phyloP scores from a whole-genome alignment of 2,329 filamentous ascomycete species.

The Drechslerella coelobrocha region DNA sequence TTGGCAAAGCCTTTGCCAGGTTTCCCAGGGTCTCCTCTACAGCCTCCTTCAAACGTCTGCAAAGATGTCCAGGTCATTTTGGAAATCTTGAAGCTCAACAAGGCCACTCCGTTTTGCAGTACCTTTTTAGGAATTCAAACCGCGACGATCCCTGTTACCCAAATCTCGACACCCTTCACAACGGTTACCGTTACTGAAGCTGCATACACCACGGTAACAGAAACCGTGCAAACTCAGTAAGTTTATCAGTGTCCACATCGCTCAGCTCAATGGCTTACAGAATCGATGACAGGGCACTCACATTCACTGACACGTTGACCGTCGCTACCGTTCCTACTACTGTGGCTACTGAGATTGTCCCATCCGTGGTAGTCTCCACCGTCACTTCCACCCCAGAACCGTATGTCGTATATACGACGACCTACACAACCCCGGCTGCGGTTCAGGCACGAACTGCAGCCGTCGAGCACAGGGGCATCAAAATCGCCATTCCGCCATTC shows the following conservation, averaged over 20 bases:
- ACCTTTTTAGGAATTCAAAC: conserved; percentile 27
- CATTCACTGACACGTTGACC: conserved; percentile 14
- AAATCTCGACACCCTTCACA: not conserved
- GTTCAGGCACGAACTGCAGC: conserved; percentile 12
- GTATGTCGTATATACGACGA: conserved; percentile 16
- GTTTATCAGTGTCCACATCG: not conserved
- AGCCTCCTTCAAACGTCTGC: conserved; percentile 4
- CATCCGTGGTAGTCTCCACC: not conserved
- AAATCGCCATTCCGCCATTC: conserved; percentile 16
- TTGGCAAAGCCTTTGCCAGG: conserved; percentile 8
- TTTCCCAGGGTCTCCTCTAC: not conserved
- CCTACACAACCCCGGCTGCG: conserved; percentile 23
- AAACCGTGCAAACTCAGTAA: conserved; percentile 19
- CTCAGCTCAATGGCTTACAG: not conserved
- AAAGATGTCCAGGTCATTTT: conserved; percentile 24
- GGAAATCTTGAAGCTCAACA: conserved; percentile 24
- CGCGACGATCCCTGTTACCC: conserved; percentile 11
- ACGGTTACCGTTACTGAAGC: conserved; percentile 16
- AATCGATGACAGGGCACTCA: conserved; percentile 3
- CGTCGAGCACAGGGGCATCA: conserved; percentile 16
- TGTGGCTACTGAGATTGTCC: conserved; percentile 9
- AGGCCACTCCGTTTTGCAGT: conserved; percentile 26
- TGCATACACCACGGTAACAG: conserved; percentile 3
- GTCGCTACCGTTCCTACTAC: conserved; percentile 23
- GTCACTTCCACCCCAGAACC: conserved; percentile 13